Evolutionary conservation across 73 alveolate genomes (phyloP).

Genomic region (Blepharisma stoltei): DNA sequence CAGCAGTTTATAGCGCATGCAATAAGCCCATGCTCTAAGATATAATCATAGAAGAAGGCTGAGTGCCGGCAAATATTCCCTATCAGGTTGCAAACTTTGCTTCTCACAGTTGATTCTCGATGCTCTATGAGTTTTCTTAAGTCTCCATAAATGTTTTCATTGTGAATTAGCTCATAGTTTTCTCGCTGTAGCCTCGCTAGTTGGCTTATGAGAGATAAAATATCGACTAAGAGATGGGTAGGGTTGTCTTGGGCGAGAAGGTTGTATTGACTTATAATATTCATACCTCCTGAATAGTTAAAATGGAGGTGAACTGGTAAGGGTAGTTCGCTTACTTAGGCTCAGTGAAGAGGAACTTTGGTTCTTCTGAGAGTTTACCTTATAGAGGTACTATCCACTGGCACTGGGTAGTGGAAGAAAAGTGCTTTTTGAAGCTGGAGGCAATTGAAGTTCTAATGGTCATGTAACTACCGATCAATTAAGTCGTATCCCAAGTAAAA

Average conservation of each 20-base stretch:
- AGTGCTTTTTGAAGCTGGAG: no score
- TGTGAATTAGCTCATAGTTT: constrained; percentile 85
- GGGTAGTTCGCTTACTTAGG: no score
- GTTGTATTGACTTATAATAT: constrained; percentile 54
- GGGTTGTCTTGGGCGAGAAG: constrained; percentile 57
- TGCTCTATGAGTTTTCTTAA: constrained; percentile 77
- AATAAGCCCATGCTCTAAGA: constrained; percentile 85
- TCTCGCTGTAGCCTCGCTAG: constrained; percentile 89
- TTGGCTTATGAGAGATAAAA: constrained; percentile 77
- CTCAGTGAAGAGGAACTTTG: no score
- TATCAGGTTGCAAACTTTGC: constrained; percentile 94
- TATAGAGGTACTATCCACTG: no score
- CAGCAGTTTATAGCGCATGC: constrained; percentile 94
- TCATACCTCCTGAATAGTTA: constrained; percentile 87
- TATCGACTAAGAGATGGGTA: constrained; percentile 73
- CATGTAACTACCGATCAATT: no score
- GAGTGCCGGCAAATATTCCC: constrained; percentile 98
- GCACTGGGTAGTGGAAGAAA: no score
- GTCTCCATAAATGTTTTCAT: constrained; percentile 79
- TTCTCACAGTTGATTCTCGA: constrained; percentile 86
- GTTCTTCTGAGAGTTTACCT: no score
- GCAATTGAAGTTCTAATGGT: no score
- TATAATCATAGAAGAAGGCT: constrained; percentile 91
- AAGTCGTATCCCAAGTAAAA: no score
- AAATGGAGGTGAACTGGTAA: no score